Conservation (phyloP, 371 early-diverging fungal genomes). For the Antonospora locustae region DNA sequence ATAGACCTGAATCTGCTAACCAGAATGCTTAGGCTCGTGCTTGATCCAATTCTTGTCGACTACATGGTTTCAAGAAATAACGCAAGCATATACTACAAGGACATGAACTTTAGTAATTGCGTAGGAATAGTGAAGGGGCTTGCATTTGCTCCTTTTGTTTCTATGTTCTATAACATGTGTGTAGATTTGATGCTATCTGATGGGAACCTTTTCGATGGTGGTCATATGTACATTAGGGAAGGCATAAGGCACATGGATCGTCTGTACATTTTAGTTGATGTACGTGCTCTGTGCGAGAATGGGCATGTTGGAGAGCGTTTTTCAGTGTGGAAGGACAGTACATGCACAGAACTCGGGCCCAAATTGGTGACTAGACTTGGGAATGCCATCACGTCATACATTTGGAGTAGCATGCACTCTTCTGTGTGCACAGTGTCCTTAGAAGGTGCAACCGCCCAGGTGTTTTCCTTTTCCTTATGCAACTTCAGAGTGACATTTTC, state of each 20-base stretch:
- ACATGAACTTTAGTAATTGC: slow-evolving; percentile 86
- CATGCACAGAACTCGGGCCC: too few relatives aligned
- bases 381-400: too few relatives aligned
- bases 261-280: neutral
- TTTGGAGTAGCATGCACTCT: too few relatives aligned
- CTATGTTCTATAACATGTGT: slow-evolving; percentile 86
- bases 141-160: slow-evolving; percentile 86
- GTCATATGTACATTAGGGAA: neutral
- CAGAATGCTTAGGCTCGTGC: slow-evolving; percentile 73
- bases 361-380: too few relatives aligned
- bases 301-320: too few relatives aligned
- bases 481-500: too few relatives aligned
- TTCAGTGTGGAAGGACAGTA: too few relatives aligned
- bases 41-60: slow-evolving; percentile 91
- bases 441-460: too few relatives aligned
- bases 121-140: slow-evolving; percentile 89
- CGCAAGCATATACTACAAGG: slow-evolving; percentile 85
- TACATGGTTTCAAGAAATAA: slow-evolving; percentile 96
- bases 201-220: slow-evolving; percentile 56
- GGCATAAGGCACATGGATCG: slow-evolving; percentile 3
- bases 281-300: too few relatives aligned
- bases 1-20: slow-evolving; percentile 86
- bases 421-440: too few relatives aligned
- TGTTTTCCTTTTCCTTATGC: too few relatives aligned
- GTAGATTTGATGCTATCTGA: slow-evolving; percentile 84